These are phyloP conservation scores for Blastobotrys serpentis DNA, from an alignment of 1,139 yeast genomes.

Conservation along the genomic window DNA sequence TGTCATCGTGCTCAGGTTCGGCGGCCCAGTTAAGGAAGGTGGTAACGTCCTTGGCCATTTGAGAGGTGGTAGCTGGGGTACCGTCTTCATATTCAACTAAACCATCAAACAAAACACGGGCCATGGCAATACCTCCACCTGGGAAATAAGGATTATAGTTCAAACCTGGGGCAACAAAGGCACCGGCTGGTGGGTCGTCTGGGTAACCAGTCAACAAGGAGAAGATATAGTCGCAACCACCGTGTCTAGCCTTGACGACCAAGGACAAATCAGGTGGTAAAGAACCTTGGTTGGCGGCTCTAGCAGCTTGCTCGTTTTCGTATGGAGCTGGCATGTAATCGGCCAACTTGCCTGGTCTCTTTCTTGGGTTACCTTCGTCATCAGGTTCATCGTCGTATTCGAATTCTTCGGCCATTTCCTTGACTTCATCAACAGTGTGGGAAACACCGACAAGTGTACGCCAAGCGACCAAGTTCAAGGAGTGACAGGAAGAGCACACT, in stretches of 20 bases:
- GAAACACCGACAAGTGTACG: slow-evolving; percentile 97
- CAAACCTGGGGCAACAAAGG: slow-evolving; percentile 82
- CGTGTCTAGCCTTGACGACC: slow-evolving; percentile 99
- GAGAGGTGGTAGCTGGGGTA: slow-evolving; percentile 97
- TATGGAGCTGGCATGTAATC: slow-evolving; percentile 95
- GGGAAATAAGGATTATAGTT: slow-evolving; percentile 99
- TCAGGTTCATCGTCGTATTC: slow-evolving; percentile 99
- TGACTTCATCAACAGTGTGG: slow-evolving; percentile 86
- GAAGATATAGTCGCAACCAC: slow-evolving; percentile 94
- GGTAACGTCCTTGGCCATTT: slow-evolving; percentile 98
- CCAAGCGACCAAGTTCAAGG: slow-evolving; percentile 97
- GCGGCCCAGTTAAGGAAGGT: slow-evolving; percentile 97
- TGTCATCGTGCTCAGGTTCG: slow-evolving; percentile 98
- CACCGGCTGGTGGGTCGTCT: slow-evolving; percentile 99
- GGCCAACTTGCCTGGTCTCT: slow-evolving; percentile 97
- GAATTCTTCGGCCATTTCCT: slow-evolving; percentile 91
- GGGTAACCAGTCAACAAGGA: slow-evolving; percentile 97
- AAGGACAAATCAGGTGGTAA: slow-evolving; percentile 97
- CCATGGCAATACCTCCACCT: slow-evolving; percentile 99
- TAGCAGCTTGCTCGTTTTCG: slow-evolving; percentile 97
- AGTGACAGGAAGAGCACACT: slow-evolving; percentile 99
- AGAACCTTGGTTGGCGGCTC: slow-evolving; percentile 99
- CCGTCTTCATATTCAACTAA: slow-evolving; percentile 98
- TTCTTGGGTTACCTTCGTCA: slow-evolving; percentile 98
- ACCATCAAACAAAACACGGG: slow-evolving; percentile 94